These are phyloP conservation scores for Hyaloscypha finlandica DNA, from an alignment of 495 filamentous ascomycete genomes.

Conservation along the genomic window DNA sequence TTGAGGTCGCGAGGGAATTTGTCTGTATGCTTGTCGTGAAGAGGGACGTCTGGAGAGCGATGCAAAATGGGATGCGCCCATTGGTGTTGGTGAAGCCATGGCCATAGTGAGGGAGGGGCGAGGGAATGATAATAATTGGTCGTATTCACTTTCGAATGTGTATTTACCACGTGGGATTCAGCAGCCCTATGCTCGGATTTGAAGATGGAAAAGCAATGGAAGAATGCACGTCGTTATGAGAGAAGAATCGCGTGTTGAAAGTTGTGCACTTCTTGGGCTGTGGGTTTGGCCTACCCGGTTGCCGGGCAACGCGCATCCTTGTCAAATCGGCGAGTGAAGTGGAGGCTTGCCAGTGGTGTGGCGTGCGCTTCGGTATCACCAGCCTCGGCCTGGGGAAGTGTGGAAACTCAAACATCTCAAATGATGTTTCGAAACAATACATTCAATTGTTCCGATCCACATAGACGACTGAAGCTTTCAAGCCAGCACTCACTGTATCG, in stretches of 20 bases:
- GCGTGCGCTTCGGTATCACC: neutral
- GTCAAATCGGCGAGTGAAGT: neutral
- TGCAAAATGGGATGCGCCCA: constrained; percentile 33
- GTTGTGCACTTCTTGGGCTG: neutral
- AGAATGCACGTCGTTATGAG: constrained; percentile 27
- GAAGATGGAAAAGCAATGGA: constrained; percentile 14
- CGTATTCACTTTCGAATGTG: constrained; percentile 4
- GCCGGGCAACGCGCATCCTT: constrained; percentile 9
- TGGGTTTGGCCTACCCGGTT: constrained; percentile 3
- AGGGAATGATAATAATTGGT: constrained; percentile 11
- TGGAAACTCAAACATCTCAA: neutral
- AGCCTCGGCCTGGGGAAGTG: neutral
- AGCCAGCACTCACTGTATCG: neutral
- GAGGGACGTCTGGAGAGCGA: constrained; percentile 30
- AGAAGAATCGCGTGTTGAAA: constrained; percentile 30
- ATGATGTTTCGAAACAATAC: neutral
- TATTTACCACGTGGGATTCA: constrained; percentile 22
- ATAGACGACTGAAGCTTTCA: neutral
- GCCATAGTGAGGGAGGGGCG: constrained; percentile 22
- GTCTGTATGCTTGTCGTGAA: constrained; percentile 26
- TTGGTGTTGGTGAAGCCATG: constrained; percentile 34
- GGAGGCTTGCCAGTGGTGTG: neutral
- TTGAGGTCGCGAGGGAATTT: constrained; percentile 17
- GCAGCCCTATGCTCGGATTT: constrained; percentile 28
- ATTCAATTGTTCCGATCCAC: neutral